A percentile compares a stretch with the other conserved stretches of the same genome.
phyloP scores from a whole-genome alignment of 1,139 yeast genomes.

The Suhomyces maxii region DNA sequence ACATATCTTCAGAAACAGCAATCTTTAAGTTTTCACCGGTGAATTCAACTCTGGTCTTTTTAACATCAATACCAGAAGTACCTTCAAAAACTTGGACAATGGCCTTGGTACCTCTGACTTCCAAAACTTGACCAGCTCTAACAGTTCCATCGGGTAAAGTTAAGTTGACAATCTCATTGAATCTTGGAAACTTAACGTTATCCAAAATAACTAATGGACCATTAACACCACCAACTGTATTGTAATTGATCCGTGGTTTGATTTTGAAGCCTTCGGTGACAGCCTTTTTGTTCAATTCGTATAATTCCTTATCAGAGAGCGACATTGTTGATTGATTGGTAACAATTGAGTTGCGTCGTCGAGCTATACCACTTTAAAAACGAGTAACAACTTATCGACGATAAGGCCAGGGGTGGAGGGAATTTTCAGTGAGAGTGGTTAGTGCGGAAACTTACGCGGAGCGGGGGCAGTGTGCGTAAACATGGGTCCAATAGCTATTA shows the following conservation, averaged over 20 bases:
- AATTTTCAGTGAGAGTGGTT: conserved; percentile 9
- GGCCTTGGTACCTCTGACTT: conserved; percentile 95
- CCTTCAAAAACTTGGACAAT: conserved; percentile 99
- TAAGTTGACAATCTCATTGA: conserved; percentile 92
- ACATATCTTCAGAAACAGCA: conserved; percentile 94
- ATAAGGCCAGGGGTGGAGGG: conserved; percentile 10
- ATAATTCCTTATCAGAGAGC: conserved; percentile 54
- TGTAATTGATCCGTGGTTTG: conserved; percentile 87
- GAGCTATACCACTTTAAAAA: conserved; percentile 3
- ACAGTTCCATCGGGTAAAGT: conserved; percentile 92
- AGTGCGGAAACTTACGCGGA: conserved; percentile 11
- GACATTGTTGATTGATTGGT: conserved; percentile 15
- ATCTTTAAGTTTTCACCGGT: conserved; percentile 92
- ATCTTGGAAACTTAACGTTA: conserved; percentile 94
- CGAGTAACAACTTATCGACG: conserved; percentile 7
- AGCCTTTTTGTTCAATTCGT: conserved; percentile 85
- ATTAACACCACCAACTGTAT: conserved; percentile 96
- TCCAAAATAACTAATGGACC: conserved; percentile 97
- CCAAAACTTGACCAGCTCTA: conserved; percentile 97
- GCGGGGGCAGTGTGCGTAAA: not conserved
- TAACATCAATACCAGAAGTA: conserved; percentile 95
- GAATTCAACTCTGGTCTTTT: conserved; percentile 94
- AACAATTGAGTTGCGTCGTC: conserved; percentile 5
- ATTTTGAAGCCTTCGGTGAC: conserved; percentile 88
- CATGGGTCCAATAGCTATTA: not conserved